phyloP scores from a whole-genome alignment of 306 rosid species.

The Castanospermum australe region DNA sequence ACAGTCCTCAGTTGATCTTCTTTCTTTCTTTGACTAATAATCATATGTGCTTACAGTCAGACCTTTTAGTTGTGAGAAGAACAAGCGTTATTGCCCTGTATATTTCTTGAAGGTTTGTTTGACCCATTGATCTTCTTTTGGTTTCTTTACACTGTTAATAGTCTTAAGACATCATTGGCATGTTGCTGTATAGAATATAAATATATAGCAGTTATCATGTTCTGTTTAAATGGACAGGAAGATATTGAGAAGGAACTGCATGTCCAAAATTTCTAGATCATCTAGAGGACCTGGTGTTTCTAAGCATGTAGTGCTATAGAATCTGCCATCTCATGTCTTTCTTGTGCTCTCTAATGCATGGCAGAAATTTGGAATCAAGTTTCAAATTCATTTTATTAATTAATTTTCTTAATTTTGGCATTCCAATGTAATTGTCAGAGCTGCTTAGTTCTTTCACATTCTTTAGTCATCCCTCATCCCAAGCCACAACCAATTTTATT shows the following conservation, averaged over 20 bases:
- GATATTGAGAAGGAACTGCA: conserved; percentile 69
- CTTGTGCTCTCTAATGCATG: neutral
- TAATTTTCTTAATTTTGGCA: neutral
- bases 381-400: neutral
- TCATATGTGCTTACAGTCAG: conserved; percentile 61
- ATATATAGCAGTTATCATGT: neutral
- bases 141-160: neutral
- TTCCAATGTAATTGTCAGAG: neutral
- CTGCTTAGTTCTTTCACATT: neutral
- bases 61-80: conserved; percentile 86
- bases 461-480: neutral
- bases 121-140: conserved; percentile 19
- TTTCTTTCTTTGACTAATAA: conserved; percentile 15
- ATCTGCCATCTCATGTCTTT: neutral
- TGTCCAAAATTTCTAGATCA: conserved; percentile 50
- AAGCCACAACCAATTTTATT: neutral
- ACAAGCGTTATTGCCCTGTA: conserved; percentile 90
- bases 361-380: neutral
- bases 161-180: neutral
- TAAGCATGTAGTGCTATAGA: conserved; percentile 55
- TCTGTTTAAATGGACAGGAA: conserved; percentile 43
- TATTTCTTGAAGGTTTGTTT: conserved; percentile 86
- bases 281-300: conserved; percentile 51
- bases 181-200: neutral
- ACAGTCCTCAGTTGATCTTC: neutral